Conservation (phyloP, 2,329 filamentous ascomycete species). For the Stromatinia cepivora region DNA sequence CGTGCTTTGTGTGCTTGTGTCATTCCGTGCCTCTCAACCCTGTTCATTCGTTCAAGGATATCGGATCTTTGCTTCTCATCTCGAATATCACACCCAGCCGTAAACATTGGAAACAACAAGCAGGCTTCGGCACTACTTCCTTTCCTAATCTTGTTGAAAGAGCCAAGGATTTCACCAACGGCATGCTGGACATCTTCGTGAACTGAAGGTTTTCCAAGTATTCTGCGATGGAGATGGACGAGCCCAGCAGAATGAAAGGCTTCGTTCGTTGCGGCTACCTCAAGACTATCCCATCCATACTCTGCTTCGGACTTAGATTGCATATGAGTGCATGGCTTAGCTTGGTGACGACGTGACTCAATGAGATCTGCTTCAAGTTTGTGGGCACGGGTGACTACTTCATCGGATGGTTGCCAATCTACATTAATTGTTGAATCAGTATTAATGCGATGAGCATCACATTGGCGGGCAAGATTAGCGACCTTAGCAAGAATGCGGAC, state of each 20-base stretch:
- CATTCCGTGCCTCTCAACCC: conserved; percentile 73
- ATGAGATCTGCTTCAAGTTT: conserved; percentile 62
- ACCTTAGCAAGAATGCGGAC: conserved; percentile 70
- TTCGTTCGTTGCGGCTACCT: conserved; percentile 71
- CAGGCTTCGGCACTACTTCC: conserved; percentile 74
- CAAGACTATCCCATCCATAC: conserved; percentile 58
- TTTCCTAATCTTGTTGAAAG: conserved; percentile 60
- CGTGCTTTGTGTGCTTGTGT: conserved; percentile 68
- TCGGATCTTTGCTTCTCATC: conserved; percentile 56
- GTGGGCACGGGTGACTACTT: conserved; percentile 57
- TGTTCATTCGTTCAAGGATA: conserved; percentile 65
- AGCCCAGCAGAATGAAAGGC: conserved; percentile 79
- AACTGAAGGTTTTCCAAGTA: conserved; percentile 59
- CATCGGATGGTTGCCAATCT: conserved; percentile 59
- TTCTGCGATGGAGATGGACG: conserved; percentile 72
- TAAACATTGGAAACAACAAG: conserved; percentile 78
- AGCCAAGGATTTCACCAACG: conserved; percentile 62
- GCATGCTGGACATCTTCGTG: conserved; percentile 63
- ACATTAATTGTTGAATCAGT: conserved; percentile 50
- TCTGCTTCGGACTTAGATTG: conserved; percentile 50
- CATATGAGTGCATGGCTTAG: conserved; percentile 47
- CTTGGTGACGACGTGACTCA: conserved; percentile 50
- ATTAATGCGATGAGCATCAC: conserved; percentile 65
- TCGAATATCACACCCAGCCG: conserved; percentile 72
- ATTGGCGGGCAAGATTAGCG: conserved; percentile 67